Conservation (phyloP, 1,284 basidiomycete species). For the Marasmius fiardii region DNA sequence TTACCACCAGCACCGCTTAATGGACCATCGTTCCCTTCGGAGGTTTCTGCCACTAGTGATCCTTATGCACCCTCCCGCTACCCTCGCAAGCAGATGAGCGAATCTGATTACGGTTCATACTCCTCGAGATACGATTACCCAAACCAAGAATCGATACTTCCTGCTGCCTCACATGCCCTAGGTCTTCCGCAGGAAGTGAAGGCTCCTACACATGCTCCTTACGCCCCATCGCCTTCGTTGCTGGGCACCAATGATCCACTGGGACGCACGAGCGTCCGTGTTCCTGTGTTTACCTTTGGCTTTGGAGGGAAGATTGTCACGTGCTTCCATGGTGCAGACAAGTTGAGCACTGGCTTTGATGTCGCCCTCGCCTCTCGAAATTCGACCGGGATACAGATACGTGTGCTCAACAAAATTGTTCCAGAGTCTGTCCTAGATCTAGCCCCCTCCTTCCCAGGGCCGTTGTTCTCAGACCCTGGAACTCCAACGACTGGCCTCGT, state of each 20-base stretch:
- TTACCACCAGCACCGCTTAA: slow-evolving; percentile 35
- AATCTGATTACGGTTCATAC: slow-evolving; percentile 23
- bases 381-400: slow-evolving; percentile 68
- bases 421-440: slow-evolving; percentile 63
- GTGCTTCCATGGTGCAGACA: slow-evolving; percentile 76
- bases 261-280: slow-evolving; percentile 66
- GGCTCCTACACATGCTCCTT: slow-evolving; percentile 46
- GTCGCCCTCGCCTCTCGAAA: slow-evolving; percentile 72
- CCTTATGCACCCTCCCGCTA: slow-evolving; percentile 40
- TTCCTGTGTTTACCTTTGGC: slow-evolving; percentile 85
- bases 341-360: slow-evolving; percentile 71
- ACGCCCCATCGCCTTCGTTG: slow-evolving; percentile 74
- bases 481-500: slow-evolving; percentile 65
- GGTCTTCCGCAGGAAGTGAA: slow-evolving; percentile 39
- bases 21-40: slow-evolving; percentile 41
- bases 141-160: slow-evolving; percentile 5
- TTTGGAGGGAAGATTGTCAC: slow-evolving; percentile 86
- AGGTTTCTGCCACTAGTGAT: slow-evolving; percentile 29
- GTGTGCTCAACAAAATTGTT: slow-evolving; percentile 63
- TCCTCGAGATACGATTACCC: slow-evolving; percentile 23
- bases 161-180: slow-evolving; percentile 13
- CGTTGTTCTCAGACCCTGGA: slow-evolving; percentile 77
- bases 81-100: slow-evolving; percentile 21
- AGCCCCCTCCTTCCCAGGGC: slow-evolving; percentile 76
- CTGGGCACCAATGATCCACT: slow-evolving; percentile 82